phyloP scores from a whole-genome alignment of 2,329 filamentous ascomycete species.

The Colletotrichum lindemuthianum region DNA sequence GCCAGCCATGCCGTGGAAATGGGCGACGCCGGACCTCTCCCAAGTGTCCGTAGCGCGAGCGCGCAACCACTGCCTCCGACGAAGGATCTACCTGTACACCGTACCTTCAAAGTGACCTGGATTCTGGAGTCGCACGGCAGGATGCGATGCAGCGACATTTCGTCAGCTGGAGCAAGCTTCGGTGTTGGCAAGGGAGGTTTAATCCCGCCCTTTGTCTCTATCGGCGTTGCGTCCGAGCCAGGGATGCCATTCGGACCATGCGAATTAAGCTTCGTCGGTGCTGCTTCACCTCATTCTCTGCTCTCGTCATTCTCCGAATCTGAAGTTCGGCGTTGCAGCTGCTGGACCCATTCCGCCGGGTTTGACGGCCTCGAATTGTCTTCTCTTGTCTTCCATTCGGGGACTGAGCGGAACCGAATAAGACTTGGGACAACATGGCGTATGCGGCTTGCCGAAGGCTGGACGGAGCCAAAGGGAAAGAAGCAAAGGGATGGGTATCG shows the following conservation, averaged over 20 bases:
- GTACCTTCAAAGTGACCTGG: no score
- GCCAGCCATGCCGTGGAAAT: background rate
- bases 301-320: background rate
- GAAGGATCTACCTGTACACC: no score
- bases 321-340: slow-evolving; percentile 16
- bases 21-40: slow-evolving; percentile 4
- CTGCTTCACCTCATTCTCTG: background rate
- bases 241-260: background rate
- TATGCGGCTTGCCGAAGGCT: no score
- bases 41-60: background rate
- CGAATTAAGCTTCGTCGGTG: background rate
- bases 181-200: no score
- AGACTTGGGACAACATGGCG: no score
- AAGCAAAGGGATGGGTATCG: no score
- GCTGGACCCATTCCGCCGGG: slow-evolving; percentile 6
- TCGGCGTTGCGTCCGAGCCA: background rate
- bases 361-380: background rate
- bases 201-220: no score
- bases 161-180: no score
- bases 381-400: background rate
- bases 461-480: no score
- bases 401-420: background rate
- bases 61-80: no score
- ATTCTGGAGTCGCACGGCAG: no score
- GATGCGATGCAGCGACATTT: no score